Base-by-base conservation (phyloP, 2,329 filamentous ascomycete species). In the Fusarium chuoi region DNA sequence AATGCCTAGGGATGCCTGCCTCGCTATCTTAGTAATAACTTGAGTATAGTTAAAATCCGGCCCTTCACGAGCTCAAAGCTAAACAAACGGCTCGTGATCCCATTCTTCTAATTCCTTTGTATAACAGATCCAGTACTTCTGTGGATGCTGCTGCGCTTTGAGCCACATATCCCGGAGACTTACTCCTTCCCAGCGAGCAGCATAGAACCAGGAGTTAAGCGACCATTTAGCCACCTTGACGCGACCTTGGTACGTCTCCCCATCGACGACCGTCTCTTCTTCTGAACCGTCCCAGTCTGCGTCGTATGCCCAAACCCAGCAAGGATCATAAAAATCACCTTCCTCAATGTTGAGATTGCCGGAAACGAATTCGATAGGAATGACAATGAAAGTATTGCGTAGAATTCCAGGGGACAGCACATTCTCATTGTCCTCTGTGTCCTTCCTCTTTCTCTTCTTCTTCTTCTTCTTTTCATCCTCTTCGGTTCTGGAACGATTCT, bases 251-350 rank as follows among this genome's bases (percentile, higher is more conserved):
- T 76, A 77, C 24, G 44, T 69, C 18, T 71, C 69, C 5, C 62
- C 61, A 0, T 73, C 30, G 8, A 55, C 11, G 0, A 55, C n/a
- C 0, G 61, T 63, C 18, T 62, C 67, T 35, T 67, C 71, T 6
- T 55, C 61, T 10, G 57, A 70, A 22, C 64, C n/a, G 6, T 73
- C 65, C 73, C 73, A 76, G 36, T 74, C 59, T 39, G 72, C 65
- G 18, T 76, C 72, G 22, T 75, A 76, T 44, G 70, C 74, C 75
- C 72, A 77, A 56, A 74, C 70, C 72, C 71, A 74, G 36, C 9
- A 74, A 20, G 67, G 59, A 48, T 60, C 45, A 26, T 41, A 24
- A 26, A 18, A 0, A 1, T 54, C 45, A 24, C 2, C 0, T 13
- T 63, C 45, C 3, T 48, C 22, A 22, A 18, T 17, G 5, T 44